These are phyloP conservation scores for Knoxdaviesia capensis DNA, from an alignment of 2,329 filamentous ascomycete genomes.

Conservation along the genomic window DNA sequence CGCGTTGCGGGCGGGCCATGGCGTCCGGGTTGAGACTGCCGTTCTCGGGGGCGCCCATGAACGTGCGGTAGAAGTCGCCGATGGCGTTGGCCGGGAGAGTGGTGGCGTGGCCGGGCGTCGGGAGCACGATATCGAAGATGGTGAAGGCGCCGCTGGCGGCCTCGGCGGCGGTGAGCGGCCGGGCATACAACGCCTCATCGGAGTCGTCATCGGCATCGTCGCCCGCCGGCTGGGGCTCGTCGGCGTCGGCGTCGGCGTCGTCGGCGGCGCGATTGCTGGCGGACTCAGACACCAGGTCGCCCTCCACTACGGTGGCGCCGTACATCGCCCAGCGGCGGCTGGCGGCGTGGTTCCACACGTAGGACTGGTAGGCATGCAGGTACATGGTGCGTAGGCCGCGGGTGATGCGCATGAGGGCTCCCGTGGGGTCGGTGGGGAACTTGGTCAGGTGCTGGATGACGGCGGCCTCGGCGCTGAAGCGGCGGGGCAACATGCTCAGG, in stretches of 20 bases:
- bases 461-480: constrained; percentile 61
- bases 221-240: constrained; percentile 40
- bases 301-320: constrained; percentile 55
- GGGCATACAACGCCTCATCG: constrained; percentile 34
- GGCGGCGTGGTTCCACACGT: constrained; percentile 78
- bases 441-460: constrained; percentile 59
- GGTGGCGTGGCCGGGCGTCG: constrained; percentile 80
- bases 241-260: constrained; percentile 26
- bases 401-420: constrained; percentile 62
- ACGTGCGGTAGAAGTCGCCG: constrained; percentile 63
- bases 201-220: constrained; percentile 20
- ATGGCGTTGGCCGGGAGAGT: constrained; percentile 70
- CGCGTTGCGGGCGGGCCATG: constrained; percentile 73
- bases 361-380: constrained; percentile 86
- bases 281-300: constrained; percentile 56
- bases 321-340: constrained; percentile 63
- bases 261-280: constrained; percentile 12
- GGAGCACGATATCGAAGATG: constrained; percentile 78
- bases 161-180: constrained; percentile 58
- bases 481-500: constrained; percentile 49
- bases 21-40: constrained; percentile 62
- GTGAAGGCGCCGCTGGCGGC: constrained; percentile 54
- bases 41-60: constrained; percentile 66
- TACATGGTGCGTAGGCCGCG: constrained; percentile 82
- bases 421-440: constrained; percentile 50